Percentiles rank a stretch among this genome's conserved stretches.
Evolutionary conservation across 2,329 filamentous ascomycete species (phyloP).

Genomic region (Xylariaceae sp.): DNA sequence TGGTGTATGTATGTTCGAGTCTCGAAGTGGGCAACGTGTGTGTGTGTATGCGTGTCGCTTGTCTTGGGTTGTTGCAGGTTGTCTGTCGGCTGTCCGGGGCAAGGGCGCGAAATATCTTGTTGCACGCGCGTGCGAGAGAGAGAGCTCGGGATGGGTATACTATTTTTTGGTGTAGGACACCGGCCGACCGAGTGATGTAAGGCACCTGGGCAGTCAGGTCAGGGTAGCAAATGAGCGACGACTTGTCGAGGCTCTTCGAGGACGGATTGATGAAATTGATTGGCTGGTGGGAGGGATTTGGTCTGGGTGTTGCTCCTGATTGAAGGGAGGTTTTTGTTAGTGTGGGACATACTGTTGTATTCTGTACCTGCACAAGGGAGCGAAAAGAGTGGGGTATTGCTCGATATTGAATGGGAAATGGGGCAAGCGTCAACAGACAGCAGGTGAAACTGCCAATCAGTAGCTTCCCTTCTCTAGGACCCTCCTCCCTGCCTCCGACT

Average conservation of each 20-base stretch:
- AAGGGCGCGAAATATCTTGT: conserved; percentile 4
- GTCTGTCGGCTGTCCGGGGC: conserved; percentile 7
- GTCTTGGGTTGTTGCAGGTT: conserved; percentile 13
- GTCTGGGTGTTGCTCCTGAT: conserved; percentile 1
- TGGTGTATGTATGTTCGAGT: conserved; percentile 12
- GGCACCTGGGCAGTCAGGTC: too few relatives aligned
- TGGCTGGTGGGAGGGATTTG: conserved; percentile 22
- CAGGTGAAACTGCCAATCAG: too few relatives aligned
- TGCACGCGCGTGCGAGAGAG: conserved; percentile 11
- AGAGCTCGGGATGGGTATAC: conserved; percentile 4
- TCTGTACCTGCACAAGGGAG: too few relatives aligned
- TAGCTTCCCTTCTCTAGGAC: too few relatives aligned
- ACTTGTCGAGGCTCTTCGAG: conserved; percentile 16
- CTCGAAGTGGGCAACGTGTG: conserved; percentile 8
- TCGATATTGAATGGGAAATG: neutral
- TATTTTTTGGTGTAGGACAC: conserved; percentile 12
- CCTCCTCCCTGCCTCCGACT: too few relatives aligned
- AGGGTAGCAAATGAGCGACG: neutral
- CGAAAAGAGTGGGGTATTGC: too few relatives aligned
- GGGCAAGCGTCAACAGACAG: neutral
- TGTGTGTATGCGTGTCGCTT: conserved; percentile 7
- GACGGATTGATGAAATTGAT: conserved; percentile 31
- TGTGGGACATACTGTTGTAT: neutral
- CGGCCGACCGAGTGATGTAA: conserved; percentile 26
- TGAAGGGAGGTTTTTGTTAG: conserved; percentile 6